Percentiles rank a stretch among this genome's conserved stretches.
Conservation (phyloP, 2,329 filamentous ascomycete species). For the Sarocladium strictum region DNA sequence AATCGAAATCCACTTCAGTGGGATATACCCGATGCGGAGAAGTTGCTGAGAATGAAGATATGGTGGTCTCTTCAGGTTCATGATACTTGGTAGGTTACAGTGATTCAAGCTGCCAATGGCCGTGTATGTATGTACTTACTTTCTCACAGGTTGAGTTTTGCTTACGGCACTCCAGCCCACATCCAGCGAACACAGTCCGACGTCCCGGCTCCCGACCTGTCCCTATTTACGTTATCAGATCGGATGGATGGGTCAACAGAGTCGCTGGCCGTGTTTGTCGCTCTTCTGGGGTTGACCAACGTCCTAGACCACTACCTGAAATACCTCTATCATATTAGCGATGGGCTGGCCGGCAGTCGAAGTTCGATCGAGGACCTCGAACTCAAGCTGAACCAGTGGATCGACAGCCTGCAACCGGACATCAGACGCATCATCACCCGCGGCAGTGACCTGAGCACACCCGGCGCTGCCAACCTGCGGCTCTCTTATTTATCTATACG, state of each 20-base stretch:
- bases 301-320: slow-evolving; percentile 2
- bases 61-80: slow-evolving; percentile 52
- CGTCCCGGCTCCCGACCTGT: slow-evolving; percentile 27
- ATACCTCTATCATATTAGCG: slow-evolving; percentile 2
- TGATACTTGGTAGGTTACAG: slow-evolving; percentile 42
- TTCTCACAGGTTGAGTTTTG: slow-evolving; percentile 32
- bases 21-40: slow-evolving; percentile 46
- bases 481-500: slow-evolving; percentile 35
- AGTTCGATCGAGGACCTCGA: slow-evolving; percentile 18
- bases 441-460: slow-evolving; percentile 24
- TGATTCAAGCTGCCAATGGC: too few species aligned
- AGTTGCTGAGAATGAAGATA: slow-evolving; percentile 43
- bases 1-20: slow-evolving; percentile 47
- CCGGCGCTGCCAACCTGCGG: slow-evolving; percentile 37
- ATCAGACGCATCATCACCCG: slow-evolving; percentile 26
- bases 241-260: slow-evolving; percentile 14
- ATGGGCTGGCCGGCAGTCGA: not conserved
- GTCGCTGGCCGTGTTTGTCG: slow-evolving; percentile 27
- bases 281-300: slow-evolving; percentile 31
- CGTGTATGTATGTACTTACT: too few species aligned
- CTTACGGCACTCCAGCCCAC: slow-evolving; percentile 39
- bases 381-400: slow-evolving; percentile 27
- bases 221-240: not conserved
- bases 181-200: slow-evolving; percentile 35
- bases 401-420: slow-evolving; percentile 24